A percentile compares a stretch with the other conserved stretches of the same genome.
These are phyloP conservation scores for Solanum hybrid DNA, from an alignment of 305 asterid species.

Conservation along the genomic window DNA sequence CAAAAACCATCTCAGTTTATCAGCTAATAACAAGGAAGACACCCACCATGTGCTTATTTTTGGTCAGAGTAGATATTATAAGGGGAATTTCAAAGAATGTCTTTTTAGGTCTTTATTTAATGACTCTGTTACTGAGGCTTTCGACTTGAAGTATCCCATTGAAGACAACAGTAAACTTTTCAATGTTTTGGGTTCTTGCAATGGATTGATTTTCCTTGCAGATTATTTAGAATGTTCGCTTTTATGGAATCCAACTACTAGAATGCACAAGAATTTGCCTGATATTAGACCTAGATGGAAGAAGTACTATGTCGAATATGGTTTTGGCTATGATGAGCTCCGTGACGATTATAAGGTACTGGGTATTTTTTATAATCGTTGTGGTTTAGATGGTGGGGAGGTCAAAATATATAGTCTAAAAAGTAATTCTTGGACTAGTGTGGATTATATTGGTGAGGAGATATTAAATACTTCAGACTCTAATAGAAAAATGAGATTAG, in stretches of 20 bases:
- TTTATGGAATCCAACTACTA: not conserved
- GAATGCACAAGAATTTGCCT: not conserved
- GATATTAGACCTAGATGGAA: not conserved
- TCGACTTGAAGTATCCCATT: not conserved
- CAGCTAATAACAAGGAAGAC: no score
- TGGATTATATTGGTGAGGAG: not conserved
- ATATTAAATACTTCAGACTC: not conserved
- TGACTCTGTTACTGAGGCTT: not conserved
- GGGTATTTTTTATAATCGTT: not conserved
- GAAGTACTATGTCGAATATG: not conserved
- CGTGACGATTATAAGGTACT: not conserved
- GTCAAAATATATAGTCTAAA: not conserved
- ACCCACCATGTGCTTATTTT: not conserved
- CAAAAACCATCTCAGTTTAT: no score
- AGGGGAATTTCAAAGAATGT: not conserved
- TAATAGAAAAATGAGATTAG: no score
- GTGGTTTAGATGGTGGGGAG: not conserved
- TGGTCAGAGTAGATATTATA: no score
- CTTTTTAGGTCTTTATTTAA: not conserved
- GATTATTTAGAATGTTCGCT: not conserved
- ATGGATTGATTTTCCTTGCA: not conserved
- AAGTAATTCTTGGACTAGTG: not conserved
- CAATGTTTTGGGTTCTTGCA: not conserved
- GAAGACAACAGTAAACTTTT: not conserved
- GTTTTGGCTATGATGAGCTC: not conserved